Evolutionary conservation across 805 yeast species (phyloP), one percentile per base, ranked within the genome.

Genomic region (Candida michaelii): DNA sequence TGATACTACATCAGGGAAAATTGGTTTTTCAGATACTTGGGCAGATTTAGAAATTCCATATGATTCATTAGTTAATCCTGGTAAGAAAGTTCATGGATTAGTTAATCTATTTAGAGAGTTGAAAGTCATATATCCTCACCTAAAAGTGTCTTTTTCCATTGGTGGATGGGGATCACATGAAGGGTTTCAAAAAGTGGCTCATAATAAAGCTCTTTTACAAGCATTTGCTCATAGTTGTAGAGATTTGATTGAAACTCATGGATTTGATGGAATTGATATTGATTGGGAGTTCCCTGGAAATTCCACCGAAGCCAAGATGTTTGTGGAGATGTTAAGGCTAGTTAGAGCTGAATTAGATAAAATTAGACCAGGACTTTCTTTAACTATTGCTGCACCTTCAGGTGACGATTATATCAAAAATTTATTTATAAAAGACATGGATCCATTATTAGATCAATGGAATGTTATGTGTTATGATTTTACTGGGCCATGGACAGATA

Each of bases 391-490:
- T 0, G 74, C 86, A 2, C 95, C 98, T 1, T 85, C 83, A 0
- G 79, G 80, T 8, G 52, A 59, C 0, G 77, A 74, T 4, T 71
- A 74, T 40, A 55, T 82, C 13, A 39, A 52, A 3, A 47, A 59
- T 5, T 65, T 83, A 40, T 60, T 74, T 4, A 53, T 89, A 1
- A 39, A 48, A 1, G 73, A 71, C n/a, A 73, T 91, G 75, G 83
- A 83, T 50, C 55, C 58, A 17, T 71, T 73, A 50, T 55, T 93
- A 13, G 66, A 79, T 14, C 79, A 79, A 50, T 89, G 90, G 85
- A 90, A 91, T 58, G 59, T 93, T 45, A 91, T 91, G 98, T 80
- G 93, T 14, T 91, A 93, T 60, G 98, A 93, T 59, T 85, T 82
- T 52, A 65, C 82, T 1, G 98, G 97, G 0, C 69, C 76, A 7